Base-by-base conservation (phyloP, 371 early-diverging fungal species). In the Mortierella sp. region DNA sequence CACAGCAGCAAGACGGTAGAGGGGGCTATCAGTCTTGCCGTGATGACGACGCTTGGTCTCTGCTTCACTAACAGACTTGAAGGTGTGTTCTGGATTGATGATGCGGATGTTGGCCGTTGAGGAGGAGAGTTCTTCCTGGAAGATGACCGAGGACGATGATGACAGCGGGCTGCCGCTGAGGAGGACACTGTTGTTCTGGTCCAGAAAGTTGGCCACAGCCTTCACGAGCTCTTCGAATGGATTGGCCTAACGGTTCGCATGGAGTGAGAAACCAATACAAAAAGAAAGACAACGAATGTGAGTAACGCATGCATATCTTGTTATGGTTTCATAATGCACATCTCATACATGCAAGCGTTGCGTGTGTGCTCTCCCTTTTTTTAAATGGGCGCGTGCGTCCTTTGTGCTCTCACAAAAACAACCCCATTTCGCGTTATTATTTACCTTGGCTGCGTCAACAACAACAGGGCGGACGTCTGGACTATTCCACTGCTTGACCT, bases 81-180 rank as follows among this genome's bases (percentile, higher is more conserved):
- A 29, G 0, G 74, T 29, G 26, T 79, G 66, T 29, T 79, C 79
- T 11, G 79, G 72, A 24, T 43, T 63, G 45, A 68, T 43, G 8
- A 79, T 7, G 22, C 61, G 77, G 50, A 80, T 80, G 47, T 80
- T 80, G 53, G 80, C 70, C 1, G 66, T 73, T 10, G 80, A 80
- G 4, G 73, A 72, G 2, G 80, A 70, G 31, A 80, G 61, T 13
- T 76, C 80, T 40, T 80, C 77, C 66, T 80, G 58, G 7, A 39
- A 53, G 39, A 73, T 72, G 19, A 73, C 24, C 2, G 80, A 70
- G 0, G 69, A 55, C 1, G 52, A 50, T 0, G 55, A 26, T 7
- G 48, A 37, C 11, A 37, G 45, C 40, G 64, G 68, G 24, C 40
- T 70, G 41, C 43, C 64, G 4, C 79, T 76, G n/a, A 75, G 72